A percentile compares a stretch with the other conserved stretches of the same genome.
phyloP scores from a whole-genome alignment of 2,329 filamentous ascomycete genomes.

The Tolypocladium guangdongense region DNA sequence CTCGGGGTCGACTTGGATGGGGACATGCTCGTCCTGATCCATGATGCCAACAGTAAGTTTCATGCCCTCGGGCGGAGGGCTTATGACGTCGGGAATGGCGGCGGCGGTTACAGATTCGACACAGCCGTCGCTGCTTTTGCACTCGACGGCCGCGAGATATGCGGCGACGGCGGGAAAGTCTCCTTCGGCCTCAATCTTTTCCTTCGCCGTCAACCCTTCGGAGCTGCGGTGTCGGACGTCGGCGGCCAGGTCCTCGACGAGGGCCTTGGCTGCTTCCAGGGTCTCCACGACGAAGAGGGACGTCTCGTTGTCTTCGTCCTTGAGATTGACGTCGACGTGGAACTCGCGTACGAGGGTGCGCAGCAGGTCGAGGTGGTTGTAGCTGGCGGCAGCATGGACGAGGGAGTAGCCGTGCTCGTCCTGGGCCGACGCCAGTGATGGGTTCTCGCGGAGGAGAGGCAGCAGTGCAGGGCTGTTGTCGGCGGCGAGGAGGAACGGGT shows the following conservation, averaged over 20 bases:
- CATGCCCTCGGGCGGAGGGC: constrained; percentile 63
- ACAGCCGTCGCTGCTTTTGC: constrained; percentile 12
- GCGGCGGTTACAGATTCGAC: constrained; percentile 17
- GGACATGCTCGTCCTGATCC: constrained; percentile 47
- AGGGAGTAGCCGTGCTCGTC: constrained; percentile 93
- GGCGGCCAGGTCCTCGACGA: constrained; percentile 74
- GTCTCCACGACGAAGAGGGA: constrained; percentile 90
- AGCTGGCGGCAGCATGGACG: constrained; percentile 85
- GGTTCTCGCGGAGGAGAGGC: constrained; percentile 60
- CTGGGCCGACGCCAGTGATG: constrained; percentile 65
- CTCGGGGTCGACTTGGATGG: constrained; percentile 62
- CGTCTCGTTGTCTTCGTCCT: constrained; percentile 87
- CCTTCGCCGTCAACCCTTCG: constrained; percentile 68
- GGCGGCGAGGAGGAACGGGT: constrained; percentile 67
- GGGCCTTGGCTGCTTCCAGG: constrained; percentile 60
- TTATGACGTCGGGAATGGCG: constrained; percentile 31
- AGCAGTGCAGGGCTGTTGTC: constrained; percentile 69
- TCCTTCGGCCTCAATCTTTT: constrained; percentile 69
- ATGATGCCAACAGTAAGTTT: constrained; percentile 69
- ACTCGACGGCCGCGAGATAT: constrained; percentile 45
- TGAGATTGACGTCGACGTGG: constrained; percentile 66
- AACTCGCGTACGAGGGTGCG: constrained; percentile 66
- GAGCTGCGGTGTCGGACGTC: constrained; percentile 54
- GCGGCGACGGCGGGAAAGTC: constrained; percentile 66
- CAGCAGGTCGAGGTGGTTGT: constrained; percentile 75